A percentile compares a stretch with the other conserved stretches of the same genome.
Evolutionary conservation across 495 filamentous ascomycete species (phyloP).

Genomic region (Apodospora peruviana): DNA sequence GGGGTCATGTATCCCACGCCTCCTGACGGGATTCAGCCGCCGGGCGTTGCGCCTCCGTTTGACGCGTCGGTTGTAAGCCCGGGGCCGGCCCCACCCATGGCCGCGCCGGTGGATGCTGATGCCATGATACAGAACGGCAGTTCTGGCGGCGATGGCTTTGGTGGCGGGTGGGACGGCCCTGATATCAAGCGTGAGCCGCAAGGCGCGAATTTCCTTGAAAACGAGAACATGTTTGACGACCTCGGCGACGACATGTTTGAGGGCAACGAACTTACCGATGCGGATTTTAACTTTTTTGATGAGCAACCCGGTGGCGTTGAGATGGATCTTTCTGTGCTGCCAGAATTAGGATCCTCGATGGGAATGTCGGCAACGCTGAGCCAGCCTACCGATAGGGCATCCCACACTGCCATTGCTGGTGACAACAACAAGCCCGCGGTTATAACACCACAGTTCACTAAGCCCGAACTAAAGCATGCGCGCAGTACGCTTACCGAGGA

Average conservation of each 20-base stretch:
- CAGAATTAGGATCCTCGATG: slow-evolving; percentile 8
- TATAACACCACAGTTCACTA: slow-evolving; percentile 34
- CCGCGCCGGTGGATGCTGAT: slow-evolving; percentile 24
- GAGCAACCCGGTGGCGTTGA: slow-evolving; percentile 35
- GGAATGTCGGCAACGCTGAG: slow-evolving; percentile 8
- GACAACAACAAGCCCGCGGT: slow-evolving; percentile 4
- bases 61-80: slow-evolving; percentile 46
- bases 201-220: slow-evolving; percentile 31
- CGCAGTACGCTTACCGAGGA: slow-evolving; percentile 35
- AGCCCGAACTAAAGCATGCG: slow-evolving; percentile 44
- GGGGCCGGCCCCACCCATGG: slow-evolving; percentile 24
- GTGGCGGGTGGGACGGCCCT: slow-evolving; percentile 27
- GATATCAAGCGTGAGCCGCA: slow-evolving; percentile 36
- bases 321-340: slow-evolving; percentile 22
- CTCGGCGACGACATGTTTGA: slow-evolving; percentile 73
- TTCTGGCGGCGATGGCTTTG: slow-evolving; percentile 17
- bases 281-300: slow-evolving; percentile 90
- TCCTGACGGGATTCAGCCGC: slow-evolving; percentile 61
- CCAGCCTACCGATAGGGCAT: slow-evolving; percentile 5
- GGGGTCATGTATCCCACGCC: slow-evolving; percentile 92
- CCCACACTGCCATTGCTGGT: neutral
- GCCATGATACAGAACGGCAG: slow-evolving; percentile 10
- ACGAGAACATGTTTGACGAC: slow-evolving; percentile 66
- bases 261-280: slow-evolving; percentile 75
- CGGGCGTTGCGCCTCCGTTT: slow-evolving; percentile 42